Evolutionary conservation across 1,284 basidiomycete genomes (phyloP).

Genomic region (Gomphus sp.): DNA sequence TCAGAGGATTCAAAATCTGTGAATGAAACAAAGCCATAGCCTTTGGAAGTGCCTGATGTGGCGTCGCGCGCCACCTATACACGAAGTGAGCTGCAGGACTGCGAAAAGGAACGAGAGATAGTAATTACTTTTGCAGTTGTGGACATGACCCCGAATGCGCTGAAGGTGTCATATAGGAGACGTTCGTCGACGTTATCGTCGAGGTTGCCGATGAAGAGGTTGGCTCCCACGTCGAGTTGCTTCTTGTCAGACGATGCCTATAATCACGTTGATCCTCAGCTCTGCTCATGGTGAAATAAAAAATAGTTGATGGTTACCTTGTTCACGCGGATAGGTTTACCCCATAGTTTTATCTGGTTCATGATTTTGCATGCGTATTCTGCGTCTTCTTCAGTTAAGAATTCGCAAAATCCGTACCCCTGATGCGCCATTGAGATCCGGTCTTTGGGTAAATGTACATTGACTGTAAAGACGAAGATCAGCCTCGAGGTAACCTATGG

Average conservation of each 20-base stretch:
- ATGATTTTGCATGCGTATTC: constrained; percentile 99
- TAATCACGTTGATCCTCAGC: background rate
- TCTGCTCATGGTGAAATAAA: background rate
- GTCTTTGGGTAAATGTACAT: constrained; percentile 99
- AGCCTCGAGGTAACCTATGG: constrained; percentile 7
- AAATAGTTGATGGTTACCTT: constrained; percentile 51
- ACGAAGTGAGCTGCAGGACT: background rate
- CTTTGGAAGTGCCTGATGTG: constrained; percentile 78
- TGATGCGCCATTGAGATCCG: constrained; percentile 97
- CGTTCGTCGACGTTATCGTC: constrained; percentile 93
- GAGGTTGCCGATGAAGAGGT: constrained; percentile 92
- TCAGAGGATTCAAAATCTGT: constrained; percentile 97
- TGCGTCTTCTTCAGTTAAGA: constrained; percentile 94
- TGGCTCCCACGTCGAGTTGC: constrained; percentile 95
- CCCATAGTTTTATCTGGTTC: constrained; percentile 99
- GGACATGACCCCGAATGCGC: constrained; percentile 87
- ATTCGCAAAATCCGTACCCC: constrained; percentile 99
- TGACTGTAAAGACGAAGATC: constrained; percentile 47
- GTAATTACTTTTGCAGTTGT: constrained; percentile 84
- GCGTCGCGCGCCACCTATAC: constrained; percentile 85
- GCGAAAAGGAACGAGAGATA: background rate
- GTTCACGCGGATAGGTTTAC: constrained; percentile 97
- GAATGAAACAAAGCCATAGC: constrained; percentile 94
- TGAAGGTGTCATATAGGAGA: constrained; percentile 90
- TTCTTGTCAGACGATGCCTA: constrained; percentile 95